Evolutionary conservation across 176 grass and related monocot genomes (phyloP).

Genomic region (Ensete ventricosum): DNA sequence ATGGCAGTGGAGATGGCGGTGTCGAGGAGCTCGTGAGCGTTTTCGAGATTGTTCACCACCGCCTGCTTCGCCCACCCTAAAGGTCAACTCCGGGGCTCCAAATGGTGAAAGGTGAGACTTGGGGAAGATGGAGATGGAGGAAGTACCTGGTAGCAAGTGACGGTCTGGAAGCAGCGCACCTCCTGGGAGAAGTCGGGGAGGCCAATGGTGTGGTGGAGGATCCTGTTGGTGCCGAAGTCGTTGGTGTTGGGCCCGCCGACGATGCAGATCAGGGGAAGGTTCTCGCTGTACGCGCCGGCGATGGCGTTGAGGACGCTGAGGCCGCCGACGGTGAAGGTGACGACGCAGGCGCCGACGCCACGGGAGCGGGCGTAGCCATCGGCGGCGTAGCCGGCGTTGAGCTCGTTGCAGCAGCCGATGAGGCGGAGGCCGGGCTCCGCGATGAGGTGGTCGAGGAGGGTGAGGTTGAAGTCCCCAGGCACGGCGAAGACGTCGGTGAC

Average conservation of each 20-base stretch:
- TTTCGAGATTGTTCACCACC: neutral
- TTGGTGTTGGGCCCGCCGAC: conserved; percentile 63
- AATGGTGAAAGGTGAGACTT: neutral
- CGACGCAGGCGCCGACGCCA: conserved; percentile 42
- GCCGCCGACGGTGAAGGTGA: conserved; percentile 65
- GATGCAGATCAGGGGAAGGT: conserved; percentile 51
- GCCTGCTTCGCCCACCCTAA: neutral
- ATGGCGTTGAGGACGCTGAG: conserved; percentile 65
- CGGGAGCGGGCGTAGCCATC: conserved; percentile 44
- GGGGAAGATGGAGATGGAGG: neutral
- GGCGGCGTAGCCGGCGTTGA: conserved; percentile 60
- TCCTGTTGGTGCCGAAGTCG: conserved; percentile 61
- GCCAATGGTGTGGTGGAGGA: conserved; percentile 69
- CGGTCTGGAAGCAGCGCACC: conserved; percentile 59
- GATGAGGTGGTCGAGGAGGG: conserved; percentile 60
- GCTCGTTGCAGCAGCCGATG: conserved; percentile 54
- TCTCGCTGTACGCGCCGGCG: conserved; percentile 56
- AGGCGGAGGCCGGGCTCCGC: conserved; percentile 35
- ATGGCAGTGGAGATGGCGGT: neutral
- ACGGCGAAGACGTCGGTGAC: conserved; percentile 59
- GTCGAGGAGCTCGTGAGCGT: neutral
- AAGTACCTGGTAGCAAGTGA: conserved; percentile 57
- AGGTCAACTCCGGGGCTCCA: neutral
- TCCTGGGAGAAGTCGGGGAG: conserved; percentile 71
- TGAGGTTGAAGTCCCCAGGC: conserved; percentile 64